Conservation (phyloP, 2,329 filamentous ascomycete species). For the Cadophora malorum region DNA sequence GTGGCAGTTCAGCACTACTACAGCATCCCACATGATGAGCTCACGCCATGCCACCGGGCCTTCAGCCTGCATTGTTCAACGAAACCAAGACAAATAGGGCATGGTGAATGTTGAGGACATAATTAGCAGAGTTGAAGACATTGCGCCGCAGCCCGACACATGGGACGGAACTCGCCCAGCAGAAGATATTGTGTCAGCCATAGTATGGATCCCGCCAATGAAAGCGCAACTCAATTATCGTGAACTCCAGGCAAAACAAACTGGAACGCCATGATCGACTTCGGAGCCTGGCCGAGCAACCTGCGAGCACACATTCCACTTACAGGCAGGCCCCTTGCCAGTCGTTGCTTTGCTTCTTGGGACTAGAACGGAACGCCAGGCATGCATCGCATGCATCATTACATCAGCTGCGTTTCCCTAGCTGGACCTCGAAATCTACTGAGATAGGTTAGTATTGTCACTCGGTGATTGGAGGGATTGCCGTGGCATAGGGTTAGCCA, state of each 20-base stretch:
- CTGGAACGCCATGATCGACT: neutral
- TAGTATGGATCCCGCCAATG: neutral
- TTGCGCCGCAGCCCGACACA: neutral
- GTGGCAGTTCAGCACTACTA: slow-evolving; percentile 13
- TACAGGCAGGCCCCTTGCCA: too few species aligned
- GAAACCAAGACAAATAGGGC: neutral
- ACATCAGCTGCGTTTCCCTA: neutral
- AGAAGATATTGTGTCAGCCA: neutral
- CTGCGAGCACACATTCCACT: too few species aligned
- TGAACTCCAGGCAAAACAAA: neutral
- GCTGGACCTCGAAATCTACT: neutral
- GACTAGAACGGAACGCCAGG: neutral
- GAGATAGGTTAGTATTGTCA: neutral
- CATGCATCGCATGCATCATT: neutral
- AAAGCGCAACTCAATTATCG: slow-evolving; percentile 1
- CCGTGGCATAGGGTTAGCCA: neutral
- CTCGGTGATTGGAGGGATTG: neutral
- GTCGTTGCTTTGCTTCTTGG: neutral
- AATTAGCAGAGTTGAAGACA: neutral
- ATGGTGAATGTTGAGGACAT: too few species aligned
- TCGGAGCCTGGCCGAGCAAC: neutral
- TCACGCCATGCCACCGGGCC: neutral
- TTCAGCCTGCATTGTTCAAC: neutral
- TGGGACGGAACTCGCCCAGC: neutral
- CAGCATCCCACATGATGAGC: neutral